phyloP scores from a whole-genome alignment of 78 protist genomes.

The Speleostelium caveatum region DNA sequence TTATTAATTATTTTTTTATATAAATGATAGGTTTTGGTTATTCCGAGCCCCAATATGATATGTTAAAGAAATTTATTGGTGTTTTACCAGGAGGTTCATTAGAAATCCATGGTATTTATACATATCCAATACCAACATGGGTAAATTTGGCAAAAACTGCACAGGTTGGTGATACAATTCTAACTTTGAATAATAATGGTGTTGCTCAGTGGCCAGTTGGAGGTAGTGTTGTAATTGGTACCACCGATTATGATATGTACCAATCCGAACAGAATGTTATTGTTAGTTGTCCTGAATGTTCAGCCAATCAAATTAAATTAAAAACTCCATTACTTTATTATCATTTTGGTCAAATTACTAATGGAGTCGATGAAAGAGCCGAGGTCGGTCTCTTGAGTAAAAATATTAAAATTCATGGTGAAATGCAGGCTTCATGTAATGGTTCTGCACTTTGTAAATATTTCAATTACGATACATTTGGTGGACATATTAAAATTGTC shows the following conservation, averaged over 20 bases:
- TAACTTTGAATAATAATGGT: slow-evolving; percentile 1
- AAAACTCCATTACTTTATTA: neutral
- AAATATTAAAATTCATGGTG: slow-evolving; percentile 39
- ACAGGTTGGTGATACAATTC: neutral
- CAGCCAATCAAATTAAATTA: slow-evolving; percentile 18
- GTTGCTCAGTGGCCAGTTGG: slow-evolving; percentile 68
- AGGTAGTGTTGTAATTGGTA: slow-evolving; percentile 25
- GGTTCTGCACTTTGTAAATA: slow-evolving; percentile 21
- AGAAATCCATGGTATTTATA: slow-evolving; percentile 50
- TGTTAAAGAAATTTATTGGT: slow-evolving; percentile 60
- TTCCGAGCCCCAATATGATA: slow-evolving; percentile 12
- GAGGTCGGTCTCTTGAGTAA: slow-evolving; percentile 66
- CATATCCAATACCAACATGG: slow-evolving; percentile 78
- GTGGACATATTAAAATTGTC: slow-evolving; percentile 43
- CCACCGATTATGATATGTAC: slow-evolving; percentile 52
- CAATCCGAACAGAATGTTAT: slow-evolving; percentile 51
- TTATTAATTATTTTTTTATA: neutral
- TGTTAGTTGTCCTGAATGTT: slow-evolving; percentile 28
- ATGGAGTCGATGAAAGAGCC: slow-evolving; percentile 63
- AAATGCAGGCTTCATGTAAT: slow-evolving; percentile 32
- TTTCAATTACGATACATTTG: slow-evolving; percentile 54
- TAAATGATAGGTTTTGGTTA: slow-evolving; percentile 11
- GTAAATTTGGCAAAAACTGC: slow-evolving; percentile 19
- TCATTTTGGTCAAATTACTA: slow-evolving; percentile 63
- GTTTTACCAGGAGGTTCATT: slow-evolving; percentile 68